Base-by-base conservation (phyloP, 768 basidiomycete species). In the Russula foetens region DNA sequence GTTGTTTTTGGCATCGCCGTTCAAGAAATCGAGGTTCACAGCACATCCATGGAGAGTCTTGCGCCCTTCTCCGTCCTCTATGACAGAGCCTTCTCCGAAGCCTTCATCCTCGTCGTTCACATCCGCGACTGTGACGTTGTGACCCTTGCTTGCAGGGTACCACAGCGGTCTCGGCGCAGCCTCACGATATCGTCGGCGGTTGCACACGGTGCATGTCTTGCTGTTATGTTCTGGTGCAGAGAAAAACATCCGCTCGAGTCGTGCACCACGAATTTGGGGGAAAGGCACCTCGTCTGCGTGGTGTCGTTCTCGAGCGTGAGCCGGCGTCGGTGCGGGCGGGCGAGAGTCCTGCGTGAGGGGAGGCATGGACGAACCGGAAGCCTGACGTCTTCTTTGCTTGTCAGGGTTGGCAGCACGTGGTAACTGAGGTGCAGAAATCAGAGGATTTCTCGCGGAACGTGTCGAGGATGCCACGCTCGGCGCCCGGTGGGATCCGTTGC, bases 221-320 rank as follows among this genome's bases (percentile, higher is more conserved):
- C 80, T 77, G 64, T 91, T 83, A 65, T 93, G 91, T 46, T 83
- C 84, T 3, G 88, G 86, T 1, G 86, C 83, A 48, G 84, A 84
- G 72, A 90, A 92, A 75, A 95, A 93, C 53, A 94, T 72, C 0
- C 81, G 78, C 69, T 96, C 91, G 41, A 92, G 79, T 45, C 81
- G 83, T 46, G 83, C 82, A 9, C 89, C 91, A 23, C 88, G 83
- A 47, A 94, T 93, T 60, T 84, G 82, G 0, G 93, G 93, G 75
- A 97, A 92, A 1, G 89, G 85, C 0, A 84, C 78, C 28, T 64
- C 69, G 57, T 46, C 60, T 6, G 75, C 76, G 8, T 66, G 62
- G n/a, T 63, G 53, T 28, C 55, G 56, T 19, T 51, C 52, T 50
- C 51, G 52, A 29, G 45, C 56, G 5, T 61, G 59, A 11, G 47